These are phyloP conservation scores for Neofusicoccum umdonicola DNA, from an alignment of 2,329 filamentous ascomycete genomes.

Conservation along the genomic window DNA sequence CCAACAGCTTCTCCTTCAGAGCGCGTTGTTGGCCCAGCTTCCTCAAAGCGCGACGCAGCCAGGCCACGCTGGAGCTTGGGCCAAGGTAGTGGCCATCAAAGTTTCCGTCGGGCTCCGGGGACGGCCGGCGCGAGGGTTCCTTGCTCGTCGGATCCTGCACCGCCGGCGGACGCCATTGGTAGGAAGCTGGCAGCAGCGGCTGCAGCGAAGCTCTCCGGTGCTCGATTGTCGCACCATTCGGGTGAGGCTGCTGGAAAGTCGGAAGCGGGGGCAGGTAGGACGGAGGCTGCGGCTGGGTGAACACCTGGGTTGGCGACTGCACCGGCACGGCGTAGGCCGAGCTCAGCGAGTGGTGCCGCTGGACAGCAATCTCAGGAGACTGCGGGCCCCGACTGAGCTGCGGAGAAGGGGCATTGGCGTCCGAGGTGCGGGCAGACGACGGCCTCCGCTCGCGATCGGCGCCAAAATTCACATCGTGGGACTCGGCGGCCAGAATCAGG, in stretches of 20 bases:
- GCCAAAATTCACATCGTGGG: not conserved
- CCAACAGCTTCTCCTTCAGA: not conserved
- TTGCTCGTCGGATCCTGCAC: conserved; percentile 4
- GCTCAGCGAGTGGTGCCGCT: not conserved
- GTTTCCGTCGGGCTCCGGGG: conserved; percentile 14
- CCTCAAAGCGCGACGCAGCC: conserved; percentile 12
- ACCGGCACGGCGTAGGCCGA: not conserved
- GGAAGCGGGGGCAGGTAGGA: conserved; percentile 1
- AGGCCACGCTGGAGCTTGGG: not conserved
- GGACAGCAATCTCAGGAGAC: not conserved
- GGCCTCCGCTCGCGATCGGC: not conserved
- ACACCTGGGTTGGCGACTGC: not conserved
- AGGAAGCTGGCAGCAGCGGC: not conserved
- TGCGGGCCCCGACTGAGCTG: not conserved
- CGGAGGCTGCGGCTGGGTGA: not conserved
- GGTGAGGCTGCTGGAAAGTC: conserved; percentile 5
- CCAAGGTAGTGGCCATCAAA: conserved; percentile 10
- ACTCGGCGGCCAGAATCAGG: conserved; percentile 15
- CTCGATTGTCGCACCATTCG: not conserved
- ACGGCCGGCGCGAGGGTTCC: conserved; percentile 8
- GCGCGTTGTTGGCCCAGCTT: conserved; percentile 7
- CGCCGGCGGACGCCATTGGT: conserved; percentile 4
- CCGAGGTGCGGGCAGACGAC: not conserved
- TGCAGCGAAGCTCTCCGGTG: conserved; percentile 6
- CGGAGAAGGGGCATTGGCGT: not conserved